These are phyloP conservation scores for Phytophthora agathidicida DNA, from an alignment of 352 stramenopile genomes.

Conservation along the genomic window DNA sequence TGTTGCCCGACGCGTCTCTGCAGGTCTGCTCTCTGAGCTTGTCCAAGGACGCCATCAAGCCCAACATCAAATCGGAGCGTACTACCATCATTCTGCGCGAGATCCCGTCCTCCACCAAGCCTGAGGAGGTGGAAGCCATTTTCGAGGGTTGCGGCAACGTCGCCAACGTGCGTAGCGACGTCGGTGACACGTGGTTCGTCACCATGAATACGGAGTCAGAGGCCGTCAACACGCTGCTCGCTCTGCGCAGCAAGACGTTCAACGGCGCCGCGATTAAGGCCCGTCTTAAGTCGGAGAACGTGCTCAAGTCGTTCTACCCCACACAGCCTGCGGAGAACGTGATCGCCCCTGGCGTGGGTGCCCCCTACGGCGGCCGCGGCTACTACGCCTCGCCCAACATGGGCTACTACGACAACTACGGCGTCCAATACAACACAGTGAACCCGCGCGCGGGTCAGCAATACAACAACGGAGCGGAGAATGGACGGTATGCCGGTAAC, in stretches of 20 bases:
- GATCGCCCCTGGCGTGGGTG: slow-evolving; percentile 39
- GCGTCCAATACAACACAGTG: slow-evolving; percentile 70
- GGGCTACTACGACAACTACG: slow-evolving; percentile 85
- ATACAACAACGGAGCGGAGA: slow-evolving; percentile 50
- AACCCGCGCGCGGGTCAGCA: slow-evolving; percentile 35
- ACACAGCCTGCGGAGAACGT: slow-evolving; percentile 65
- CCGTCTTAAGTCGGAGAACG: slow-evolving; percentile 92
- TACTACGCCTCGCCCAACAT: slow-evolving; percentile 67
- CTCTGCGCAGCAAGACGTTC: slow-evolving; percentile 90
- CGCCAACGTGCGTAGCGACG: slow-evolving; percentile 89
- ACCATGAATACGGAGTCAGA: slow-evolving; percentile 90
- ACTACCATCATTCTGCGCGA: slow-evolving; percentile 94
- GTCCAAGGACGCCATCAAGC: slow-evolving; percentile 89
- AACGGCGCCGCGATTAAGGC: slow-evolving; percentile 90
- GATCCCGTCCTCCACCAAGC: slow-evolving; percentile 87
- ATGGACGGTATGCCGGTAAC: slow-evolving; percentile 42
- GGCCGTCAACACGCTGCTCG: slow-evolving; percentile 85
- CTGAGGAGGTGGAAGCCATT: slow-evolving; percentile 87
- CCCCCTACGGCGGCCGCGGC: slow-evolving; percentile 59
- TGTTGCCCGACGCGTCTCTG: not conserved
- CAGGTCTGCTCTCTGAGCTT: slow-evolving; percentile 78
- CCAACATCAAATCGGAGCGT: slow-evolving; percentile 92
- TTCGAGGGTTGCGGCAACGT: slow-evolving; percentile 83
- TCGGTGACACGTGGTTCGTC: slow-evolving; percentile 95
- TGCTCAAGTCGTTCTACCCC: slow-evolving; percentile 92